phyloP scores from a whole-genome alignment of 768 basidiomycete genomes.

The Rickenella mellea region DNA sequence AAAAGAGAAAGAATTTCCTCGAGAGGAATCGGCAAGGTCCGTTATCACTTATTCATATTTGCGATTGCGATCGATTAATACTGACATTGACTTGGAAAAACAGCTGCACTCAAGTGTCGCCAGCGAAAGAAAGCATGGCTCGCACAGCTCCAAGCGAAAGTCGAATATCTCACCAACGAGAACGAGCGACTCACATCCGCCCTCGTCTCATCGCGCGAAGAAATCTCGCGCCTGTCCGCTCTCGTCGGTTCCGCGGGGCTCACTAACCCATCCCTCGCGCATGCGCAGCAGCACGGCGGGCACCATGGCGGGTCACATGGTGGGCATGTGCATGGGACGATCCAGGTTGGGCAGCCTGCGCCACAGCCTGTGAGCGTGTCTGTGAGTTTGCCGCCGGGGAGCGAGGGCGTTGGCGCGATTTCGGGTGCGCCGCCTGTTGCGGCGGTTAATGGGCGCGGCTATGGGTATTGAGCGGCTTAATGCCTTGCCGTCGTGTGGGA shows the following conservation, averaged over 20 bases:
- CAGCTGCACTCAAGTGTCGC: conserved; percentile 96
- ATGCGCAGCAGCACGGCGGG: background rate
- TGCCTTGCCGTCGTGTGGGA: background rate
- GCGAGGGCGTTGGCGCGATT: background rate
- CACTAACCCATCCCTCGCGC: background rate
- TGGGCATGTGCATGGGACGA: background rate
- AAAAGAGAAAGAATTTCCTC: conserved; percentile 93
- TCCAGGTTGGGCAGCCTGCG: background rate
- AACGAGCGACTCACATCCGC: conserved; percentile 89
- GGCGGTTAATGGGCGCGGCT: background rate
- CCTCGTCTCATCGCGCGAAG: conserved; percentile 81
- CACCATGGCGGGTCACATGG: background rate
- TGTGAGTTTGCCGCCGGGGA: background rate
- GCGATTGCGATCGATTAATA: background rate
- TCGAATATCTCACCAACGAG: conserved; percentile 86
- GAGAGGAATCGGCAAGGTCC: conserved; percentile 96
- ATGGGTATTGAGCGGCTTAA: conserved; percentile 1
- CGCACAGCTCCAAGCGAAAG: conserved; percentile 82
- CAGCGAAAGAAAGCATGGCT: conserved; percentile 99
- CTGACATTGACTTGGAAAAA: background rate
- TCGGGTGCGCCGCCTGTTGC: background rate
- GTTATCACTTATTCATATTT: conserved; percentile 10
- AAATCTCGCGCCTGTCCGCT: conserved; percentile 75
- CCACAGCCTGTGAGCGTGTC: background rate
- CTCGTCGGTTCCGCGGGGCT: background rate